Base-by-base conservation (phyloP, 2,329 filamentous ascomycete species). In the Neofusicoccum sp. region DNA sequence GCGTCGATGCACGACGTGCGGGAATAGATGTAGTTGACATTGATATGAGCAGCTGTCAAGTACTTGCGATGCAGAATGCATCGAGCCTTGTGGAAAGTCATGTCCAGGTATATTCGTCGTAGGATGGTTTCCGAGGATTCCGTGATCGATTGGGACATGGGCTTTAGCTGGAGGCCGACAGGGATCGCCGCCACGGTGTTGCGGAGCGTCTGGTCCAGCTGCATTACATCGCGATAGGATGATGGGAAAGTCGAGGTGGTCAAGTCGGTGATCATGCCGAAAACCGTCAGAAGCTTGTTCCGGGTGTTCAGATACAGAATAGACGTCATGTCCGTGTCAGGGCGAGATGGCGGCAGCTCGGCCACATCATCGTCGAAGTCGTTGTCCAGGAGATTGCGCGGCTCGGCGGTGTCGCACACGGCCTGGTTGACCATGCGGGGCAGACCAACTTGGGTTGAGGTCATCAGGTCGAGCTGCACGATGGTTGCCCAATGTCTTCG, bases 1-100 rank as follows among this genome's bases (percentile, higher is more conserved):
- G 80, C 77, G 57, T 80, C 76, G 3, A 82, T 66, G 63, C 79
- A 81, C 0, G 73, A 70, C 44, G 68, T 67, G 5, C 78, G 71
- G 0, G 79, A 81, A 61, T 75, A 74, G 26, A 67, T 65, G 59
- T 75, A 80, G 6, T 68, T 70, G 1, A 63, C 12, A 57, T 79
- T 71, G 1, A 67, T 70, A 20, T 73, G 71, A 0, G 73, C 76
- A 1, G 69, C 63, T 9, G 71, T 63, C 28, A 76, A 61, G 49
- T 73, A 77, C 12, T 69, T 71, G 6, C 74, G 67, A 62, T 77
- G 76, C 7, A 78, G 64, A 61, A 73, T 68, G 16, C 75, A 63
- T 31, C 71, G 64, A 2, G 68, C 66, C 60, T 73, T 73, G 24
- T 72, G 62, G 38, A 72, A 74, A 1, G 70, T 65, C 12, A 74